These are phyloP conservation scores for Solanum boliviense DNA, from an alignment of 257 asterid genomes.

Conservation along the genomic window DNA sequence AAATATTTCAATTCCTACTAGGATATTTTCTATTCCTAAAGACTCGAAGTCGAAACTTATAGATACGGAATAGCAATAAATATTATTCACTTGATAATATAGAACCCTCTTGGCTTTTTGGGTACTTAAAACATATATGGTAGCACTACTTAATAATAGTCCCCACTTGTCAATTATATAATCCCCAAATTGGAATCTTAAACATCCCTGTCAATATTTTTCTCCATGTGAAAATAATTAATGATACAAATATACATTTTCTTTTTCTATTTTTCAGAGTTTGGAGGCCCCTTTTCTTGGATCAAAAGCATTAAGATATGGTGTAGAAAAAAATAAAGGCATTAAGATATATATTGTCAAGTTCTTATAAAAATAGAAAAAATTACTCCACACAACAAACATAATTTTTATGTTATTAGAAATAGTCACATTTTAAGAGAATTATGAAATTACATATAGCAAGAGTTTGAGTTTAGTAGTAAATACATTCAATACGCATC, in stretches of 20 bases:
- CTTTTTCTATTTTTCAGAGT: neutral
- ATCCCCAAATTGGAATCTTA: neutral
- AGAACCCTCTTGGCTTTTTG: neutral
- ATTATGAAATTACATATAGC: too few relatives aligned
- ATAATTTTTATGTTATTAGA: neutral
- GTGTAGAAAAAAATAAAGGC: neutral
- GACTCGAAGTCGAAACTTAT: neutral
- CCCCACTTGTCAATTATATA: neutral
- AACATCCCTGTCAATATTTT: neutral
- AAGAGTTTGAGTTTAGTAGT: neutral
- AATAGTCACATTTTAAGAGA: neutral
- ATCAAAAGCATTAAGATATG: neutral
- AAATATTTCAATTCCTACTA: neutral
- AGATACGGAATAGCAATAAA: neutral
- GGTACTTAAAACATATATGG: neutral
- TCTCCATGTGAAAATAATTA: neutral
- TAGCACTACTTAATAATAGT: neutral
- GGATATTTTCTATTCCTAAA: neutral
- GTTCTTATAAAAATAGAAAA: neutral
- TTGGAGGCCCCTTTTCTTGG: neutral
- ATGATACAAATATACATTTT: neutral
- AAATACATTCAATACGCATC: neutral
- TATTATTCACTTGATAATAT: neutral
- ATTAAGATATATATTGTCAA: neutral
- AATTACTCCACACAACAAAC: neutral